Base-by-base conservation (phyloP, 768 basidiomycete species). In the Tubosaeta sp. region DNA sequence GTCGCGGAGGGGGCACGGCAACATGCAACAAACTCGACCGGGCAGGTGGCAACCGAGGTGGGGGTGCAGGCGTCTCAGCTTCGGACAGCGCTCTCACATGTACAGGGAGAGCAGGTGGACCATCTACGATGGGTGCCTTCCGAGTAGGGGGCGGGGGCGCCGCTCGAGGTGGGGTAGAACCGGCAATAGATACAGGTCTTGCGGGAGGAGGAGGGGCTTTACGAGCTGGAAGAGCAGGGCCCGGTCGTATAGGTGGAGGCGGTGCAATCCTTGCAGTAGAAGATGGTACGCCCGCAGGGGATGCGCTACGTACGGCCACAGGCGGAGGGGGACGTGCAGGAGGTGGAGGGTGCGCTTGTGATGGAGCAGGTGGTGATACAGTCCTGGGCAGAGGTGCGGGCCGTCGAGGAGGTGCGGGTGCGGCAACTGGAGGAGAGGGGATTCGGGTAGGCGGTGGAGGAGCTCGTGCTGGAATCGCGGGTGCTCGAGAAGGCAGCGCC, bases 71-170 rank as follows among this genome's bases (percentile, higher is more conserved):
- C 59, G 76, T 63, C 34, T 73, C 73, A 7, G 64, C 60, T 41
- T 75, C 75, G 24, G 80, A 79, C n/a, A 75, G 46, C 5, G 77
- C 73, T 44, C 71, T 73, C 39, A 69, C 67, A 6, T 77, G 76
- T 0, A 60, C 61, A 1, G 73, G 71, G 8, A 59, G 58, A 22
- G 66, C 65, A n/a, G 70, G 62, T 16, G 67, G 58, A 7, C 69
- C 66, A 44, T 59, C 48, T 4, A 47, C 40, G 3, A 60, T 45
- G 14, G 63, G 70, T 6, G 59, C 60, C 44, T 70, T 76, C n/a
- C 78, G 72, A 13, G 62, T 59, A 36, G 74, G 76, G 8, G 73
- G 74, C 12, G 68, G 71, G 21, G 76, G 76, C 13, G 64, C 67
- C 21, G 53, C 57, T 51, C 74, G 67, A 21, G 64, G 56, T 13